Conservation (phyloP, 805 yeast species). For the Priceomyces castillae region DNA sequence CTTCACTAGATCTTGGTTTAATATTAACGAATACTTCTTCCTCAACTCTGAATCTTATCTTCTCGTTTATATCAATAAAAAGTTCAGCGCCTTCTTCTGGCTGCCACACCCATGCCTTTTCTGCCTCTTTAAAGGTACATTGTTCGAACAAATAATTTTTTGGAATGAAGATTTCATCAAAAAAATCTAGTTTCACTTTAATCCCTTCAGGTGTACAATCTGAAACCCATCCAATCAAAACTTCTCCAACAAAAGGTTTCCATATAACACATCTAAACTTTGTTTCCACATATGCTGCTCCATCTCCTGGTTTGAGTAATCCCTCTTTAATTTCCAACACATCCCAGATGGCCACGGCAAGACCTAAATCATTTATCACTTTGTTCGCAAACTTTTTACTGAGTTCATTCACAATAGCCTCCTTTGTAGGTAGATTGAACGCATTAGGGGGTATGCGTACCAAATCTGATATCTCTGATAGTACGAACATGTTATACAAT, state of each 20-base stretch:
- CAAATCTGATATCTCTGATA: constrained; percentile 77
- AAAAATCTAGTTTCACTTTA: constrained; percentile 79
- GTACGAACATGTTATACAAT: constrained; percentile 64
- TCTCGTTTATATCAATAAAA: constrained; percentile 86
- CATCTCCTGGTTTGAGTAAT: constrained; percentile 89
- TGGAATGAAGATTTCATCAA: constrained; percentile 90
- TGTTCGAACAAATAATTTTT: constrained; percentile 76
- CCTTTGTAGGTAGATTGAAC: constrained; percentile 67
- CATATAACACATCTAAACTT: constrained; percentile 75
- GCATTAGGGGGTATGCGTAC: constrained; percentile 86
- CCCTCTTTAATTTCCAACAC: constrained; percentile 82
- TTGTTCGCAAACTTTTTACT: constrained; percentile 84
- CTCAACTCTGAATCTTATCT: constrained; percentile 87
- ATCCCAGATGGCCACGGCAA: constrained; percentile 84
- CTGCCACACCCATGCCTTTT: constrained; percentile 96
- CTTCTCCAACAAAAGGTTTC: constrained; percentile 93
- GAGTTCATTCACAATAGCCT: constrained; percentile 75
- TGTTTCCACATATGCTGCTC: constrained; percentile 76
- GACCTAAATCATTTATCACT: constrained; percentile 78
- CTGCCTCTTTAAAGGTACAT: constrained; percentile 63
- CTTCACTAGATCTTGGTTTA: constrained; percentile 71
- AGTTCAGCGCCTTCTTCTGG: constrained; percentile 71
- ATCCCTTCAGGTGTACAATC: constrained; percentile 87
- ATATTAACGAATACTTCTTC: constrained; percentile 81
- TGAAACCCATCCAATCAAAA: constrained; percentile 88